These are phyloP conservation scores for Pythium guiyangense DNA, from an alignment of 352 stramenopile genomes.

Conservation along the genomic window DNA sequence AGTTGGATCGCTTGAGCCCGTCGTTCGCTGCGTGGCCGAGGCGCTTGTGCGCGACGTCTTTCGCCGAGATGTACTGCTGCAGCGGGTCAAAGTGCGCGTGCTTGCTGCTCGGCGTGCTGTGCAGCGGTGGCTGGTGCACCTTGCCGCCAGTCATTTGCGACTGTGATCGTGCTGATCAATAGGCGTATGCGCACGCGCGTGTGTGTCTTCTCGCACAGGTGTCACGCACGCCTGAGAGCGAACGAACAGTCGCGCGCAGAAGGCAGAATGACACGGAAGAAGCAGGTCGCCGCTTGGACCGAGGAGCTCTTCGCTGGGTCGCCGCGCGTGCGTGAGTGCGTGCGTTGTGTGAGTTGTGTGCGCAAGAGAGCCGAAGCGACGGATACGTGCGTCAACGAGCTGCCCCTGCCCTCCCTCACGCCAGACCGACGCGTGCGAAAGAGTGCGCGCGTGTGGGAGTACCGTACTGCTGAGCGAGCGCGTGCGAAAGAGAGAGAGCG, in stretches of 20 bases:
- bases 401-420: no score
- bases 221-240: not conserved
- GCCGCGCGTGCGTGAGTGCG: no score
- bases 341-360: no score
- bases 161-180: not conserved
- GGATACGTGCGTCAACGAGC: no score
- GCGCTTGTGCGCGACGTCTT: conserved; percentile 60
- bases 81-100: conserved; percentile 26
- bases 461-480: no score
- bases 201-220: not conserved
- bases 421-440: no score
- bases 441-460: no score
- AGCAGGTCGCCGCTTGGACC: not conserved
- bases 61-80: conserved; percentile 55
- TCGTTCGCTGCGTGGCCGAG: conserved; percentile 11
- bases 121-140: not conserved
- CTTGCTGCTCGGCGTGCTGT: not conserved
- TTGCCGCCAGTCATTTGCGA: not conserved
- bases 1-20: conserved; percentile 9
- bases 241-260: not conserved
- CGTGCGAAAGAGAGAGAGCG: no score
- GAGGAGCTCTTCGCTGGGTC: no score
- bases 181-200: not conserved
- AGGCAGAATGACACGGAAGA: not conserved
- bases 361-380: no score